phyloP scores from a whole-genome alignment of 805 yeast species.

The Nakazawaea pomicola region DNA sequence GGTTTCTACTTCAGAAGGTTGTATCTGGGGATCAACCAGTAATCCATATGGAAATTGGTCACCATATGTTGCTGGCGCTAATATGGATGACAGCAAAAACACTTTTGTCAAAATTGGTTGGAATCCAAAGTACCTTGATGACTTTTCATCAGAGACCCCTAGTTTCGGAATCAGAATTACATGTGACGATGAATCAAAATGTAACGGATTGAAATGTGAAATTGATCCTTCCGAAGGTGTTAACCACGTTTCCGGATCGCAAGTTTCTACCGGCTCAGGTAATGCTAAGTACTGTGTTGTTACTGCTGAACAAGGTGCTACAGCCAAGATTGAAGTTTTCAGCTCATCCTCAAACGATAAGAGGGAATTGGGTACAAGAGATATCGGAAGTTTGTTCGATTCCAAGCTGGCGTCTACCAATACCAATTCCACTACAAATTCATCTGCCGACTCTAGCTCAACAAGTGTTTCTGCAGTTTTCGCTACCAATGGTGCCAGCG shows the following conservation, averaged over 20 bases:
- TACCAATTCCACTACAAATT: neutral
- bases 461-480: conserved; percentile 2
- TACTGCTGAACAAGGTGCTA: conserved; percentile 60
- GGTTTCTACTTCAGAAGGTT: conserved; percentile 66
- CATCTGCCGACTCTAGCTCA: neutral
- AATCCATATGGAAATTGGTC: conserved; percentile 87
- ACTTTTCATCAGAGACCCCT: conserved; percentile 54
- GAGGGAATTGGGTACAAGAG: conserved; percentile 4
- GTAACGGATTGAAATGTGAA: conserved; percentile 76
- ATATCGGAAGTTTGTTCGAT: conserved; percentile 3
- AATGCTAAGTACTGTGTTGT: conserved; percentile 83
- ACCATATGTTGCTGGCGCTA: conserved; percentile 91
- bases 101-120: conserved; percentile 85
- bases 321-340: conserved; percentile 73
- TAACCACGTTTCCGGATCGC: conserved; percentile 45
- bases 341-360: neutral
- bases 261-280: conserved; percentile 45
- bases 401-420: neutral
- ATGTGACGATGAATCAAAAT: conserved; percentile 64
- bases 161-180: conserved; percentile 66
- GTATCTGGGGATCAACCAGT: conserved; percentile 74
- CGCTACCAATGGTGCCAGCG: too few relatives aligned
- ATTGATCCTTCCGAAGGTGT: conserved; percentile 70
- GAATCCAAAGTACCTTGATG: conserved; percentile 82
- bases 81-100: conserved; percentile 62